phyloP scores from a whole-genome alignment of 768 basidiomycete species.

The Agaricus subrufescens region DNA sequence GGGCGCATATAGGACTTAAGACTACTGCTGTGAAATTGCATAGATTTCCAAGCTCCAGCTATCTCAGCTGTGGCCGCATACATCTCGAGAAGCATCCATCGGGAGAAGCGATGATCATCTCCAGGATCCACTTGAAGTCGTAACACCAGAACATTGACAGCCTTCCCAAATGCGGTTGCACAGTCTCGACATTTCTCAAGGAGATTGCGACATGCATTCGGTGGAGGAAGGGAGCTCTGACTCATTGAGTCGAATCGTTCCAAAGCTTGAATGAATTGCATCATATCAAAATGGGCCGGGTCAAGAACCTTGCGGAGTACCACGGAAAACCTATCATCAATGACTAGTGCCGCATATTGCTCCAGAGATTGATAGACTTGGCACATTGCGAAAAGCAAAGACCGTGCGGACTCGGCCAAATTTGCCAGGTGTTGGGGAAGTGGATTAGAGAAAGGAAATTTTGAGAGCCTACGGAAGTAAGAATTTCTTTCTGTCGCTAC shows the following conservation, averaged over 20 bases:
- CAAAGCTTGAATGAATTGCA: slow-evolving; percentile 78
- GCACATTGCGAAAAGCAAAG: slow-evolving; percentile 86
- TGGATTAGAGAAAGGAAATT: slow-evolving; percentile 61
- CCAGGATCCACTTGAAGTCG: slow-evolving; percentile 73
- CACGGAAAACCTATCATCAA: slow-evolving; percentile 77
- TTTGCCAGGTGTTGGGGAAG: slow-evolving; percentile 66
- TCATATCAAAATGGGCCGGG: slow-evolving; percentile 78
- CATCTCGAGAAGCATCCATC: slow-evolving; percentile 81
- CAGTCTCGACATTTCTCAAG: slow-evolving; percentile 83
- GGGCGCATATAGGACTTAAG: slow-evolving; percentile 58
- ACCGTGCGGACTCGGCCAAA: slow-evolving; percentile 85
- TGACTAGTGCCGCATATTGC: slow-evolving; percentile 79
- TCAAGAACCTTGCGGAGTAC: slow-evolving; percentile 82
- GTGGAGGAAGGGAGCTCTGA: slow-evolving; percentile 62
- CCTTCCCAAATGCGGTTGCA: slow-evolving; percentile 80
- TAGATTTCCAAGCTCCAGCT: slow-evolving; percentile 75
- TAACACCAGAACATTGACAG: slow-evolving; percentile 74
- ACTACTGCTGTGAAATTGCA: slow-evolving; percentile 66
- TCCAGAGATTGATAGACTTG: slow-evolving; percentile 88
- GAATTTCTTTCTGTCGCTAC: slow-evolving; percentile 82
- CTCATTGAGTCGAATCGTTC: slow-evolving; percentile 88
- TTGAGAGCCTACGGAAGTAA: slow-evolving; percentile 91
- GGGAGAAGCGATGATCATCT: slow-evolving; percentile 83
- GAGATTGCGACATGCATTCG: slow-evolving; percentile 68
- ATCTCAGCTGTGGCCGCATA: slow-evolving; percentile 91